A percentile compares a stretch with the other conserved stretches of the same genome.
phyloP scores from a whole-genome alignment of 108 stramenopile species.

The Ochromonas danica region DNA sequence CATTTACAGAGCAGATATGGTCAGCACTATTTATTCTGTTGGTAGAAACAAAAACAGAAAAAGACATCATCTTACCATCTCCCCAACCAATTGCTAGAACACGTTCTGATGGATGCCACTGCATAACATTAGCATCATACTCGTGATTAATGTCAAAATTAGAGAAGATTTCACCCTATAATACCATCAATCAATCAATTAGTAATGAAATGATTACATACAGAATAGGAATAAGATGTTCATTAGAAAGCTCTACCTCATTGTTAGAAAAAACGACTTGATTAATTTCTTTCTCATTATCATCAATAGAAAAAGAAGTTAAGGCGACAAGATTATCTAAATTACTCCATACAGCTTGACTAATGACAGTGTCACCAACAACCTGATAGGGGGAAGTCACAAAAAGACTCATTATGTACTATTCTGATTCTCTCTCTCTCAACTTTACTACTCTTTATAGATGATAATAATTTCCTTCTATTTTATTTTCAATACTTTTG shows the following conservation, averaged over 20 bases:
- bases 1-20: no score
- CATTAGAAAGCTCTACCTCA: slow-evolving; percentile 10
- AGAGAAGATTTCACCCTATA: slow-evolving; percentile 31
- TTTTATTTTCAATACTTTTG: no score
- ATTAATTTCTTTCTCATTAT: not conserved
- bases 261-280: not conserved
- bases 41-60: no score
- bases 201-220: not conserved
- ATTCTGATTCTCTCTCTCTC: not conserved
- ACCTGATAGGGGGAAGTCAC: not conserved
- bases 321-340: not conserved
- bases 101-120: slow-evolving; percentile 33
- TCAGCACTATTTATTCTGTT: no score
- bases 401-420: not conserved
- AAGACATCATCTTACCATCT: slow-evolving; percentile 30
- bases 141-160: not conserved
- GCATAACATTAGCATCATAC: not conserved
- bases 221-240: not conserved
- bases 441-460: no score
- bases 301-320: not conserved
- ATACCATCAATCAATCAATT: slow-evolving; percentile 36
- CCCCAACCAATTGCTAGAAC: slow-evolving; percentile 31
- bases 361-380: not conserved
- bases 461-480: no score
- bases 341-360: not conserved